Evolutionary conservation across 2,329 filamentous ascomycete genomes (phyloP).

Genomic region (Pseudocercospora fuligena): DNA sequence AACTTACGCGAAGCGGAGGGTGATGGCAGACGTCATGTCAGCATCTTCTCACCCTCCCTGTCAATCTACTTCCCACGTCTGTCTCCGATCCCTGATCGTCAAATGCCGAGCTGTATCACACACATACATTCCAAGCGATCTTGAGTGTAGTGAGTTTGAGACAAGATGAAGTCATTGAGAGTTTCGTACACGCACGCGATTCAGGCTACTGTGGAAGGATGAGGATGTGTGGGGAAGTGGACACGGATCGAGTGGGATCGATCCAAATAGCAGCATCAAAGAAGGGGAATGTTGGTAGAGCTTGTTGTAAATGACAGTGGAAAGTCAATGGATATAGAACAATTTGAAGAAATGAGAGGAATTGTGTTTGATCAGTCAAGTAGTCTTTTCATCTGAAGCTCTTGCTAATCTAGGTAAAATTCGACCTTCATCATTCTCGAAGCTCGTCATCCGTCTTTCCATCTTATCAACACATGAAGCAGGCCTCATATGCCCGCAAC

Average conservation of each 20-base stretch:
- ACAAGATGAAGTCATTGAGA: slow-evolving; percentile 2
- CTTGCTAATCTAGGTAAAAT: slow-evolving; percentile 4
- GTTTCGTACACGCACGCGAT: background rate
- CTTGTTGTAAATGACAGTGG: background rate
- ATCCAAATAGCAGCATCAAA: background rate
- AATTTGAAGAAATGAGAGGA: background rate
- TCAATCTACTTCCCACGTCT: background rate
- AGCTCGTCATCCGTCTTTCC: background rate
- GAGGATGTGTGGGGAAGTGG: background rate
- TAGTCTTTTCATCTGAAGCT: background rate
- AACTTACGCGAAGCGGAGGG: too few relatives aligned
- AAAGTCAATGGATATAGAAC: background rate
- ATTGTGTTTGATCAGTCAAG: background rate
- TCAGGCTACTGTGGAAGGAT: background rate
- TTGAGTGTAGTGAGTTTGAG: background rate
- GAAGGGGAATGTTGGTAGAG: background rate
- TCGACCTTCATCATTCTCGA: background rate
- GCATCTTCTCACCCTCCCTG: background rate
- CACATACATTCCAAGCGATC: too few relatives aligned
- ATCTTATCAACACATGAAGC: slow-evolving; percentile 4
- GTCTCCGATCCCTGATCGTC: background rate
- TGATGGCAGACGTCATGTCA: background rate
- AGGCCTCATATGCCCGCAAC: slow-evolving; percentile 7
- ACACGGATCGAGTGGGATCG: background rate
- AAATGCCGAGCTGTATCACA: background rate